Percentiles rank a stretch among this genome's conserved stretches.
Evolutionary conservation across 768 basidiomycete genomes (phyloP).

Genomic region (Podaxis sp.): DNA sequence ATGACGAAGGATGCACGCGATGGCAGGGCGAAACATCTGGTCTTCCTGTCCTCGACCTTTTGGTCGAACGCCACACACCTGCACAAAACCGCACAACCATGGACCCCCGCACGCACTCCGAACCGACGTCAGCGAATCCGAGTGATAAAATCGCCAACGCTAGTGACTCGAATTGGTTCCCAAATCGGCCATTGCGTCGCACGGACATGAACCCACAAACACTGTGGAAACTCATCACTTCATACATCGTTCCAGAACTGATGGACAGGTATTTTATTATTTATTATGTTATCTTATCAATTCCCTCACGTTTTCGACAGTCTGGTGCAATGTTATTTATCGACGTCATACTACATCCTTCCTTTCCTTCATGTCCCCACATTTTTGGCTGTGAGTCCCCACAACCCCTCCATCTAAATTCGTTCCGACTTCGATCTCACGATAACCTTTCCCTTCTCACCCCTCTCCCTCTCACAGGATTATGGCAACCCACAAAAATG

Average conservation of each 20-base stretch:
- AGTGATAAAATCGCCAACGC: slow-evolving; percentile 27
- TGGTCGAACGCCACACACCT: slow-evolving; percentile 65
- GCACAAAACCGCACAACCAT: slow-evolving; percentile 23
- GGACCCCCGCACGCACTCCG: background rate
- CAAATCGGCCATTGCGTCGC: slow-evolving; percentile 68
- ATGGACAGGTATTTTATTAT: slow-evolving; percentile 77
- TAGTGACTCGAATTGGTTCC: slow-evolving; percentile 68
- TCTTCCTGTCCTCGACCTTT: slow-evolving; percentile 78
- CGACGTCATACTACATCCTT: slow-evolving; percentile 89
- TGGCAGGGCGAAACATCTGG: slow-evolving; percentile 96
- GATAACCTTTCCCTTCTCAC: slow-evolving; percentile 1
- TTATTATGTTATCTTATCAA: slow-evolving; percentile 15
- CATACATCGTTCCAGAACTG: slow-evolving; percentile 80
- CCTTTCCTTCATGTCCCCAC: slow-evolving; percentile 91
- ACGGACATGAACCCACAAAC: slow-evolving; percentile 84
- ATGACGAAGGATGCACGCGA: slow-evolving; percentile 81
- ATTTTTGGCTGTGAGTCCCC: slow-evolving; percentile 62
- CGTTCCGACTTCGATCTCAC: slow-evolving; percentile 6
- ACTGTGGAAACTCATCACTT: slow-evolving; percentile 83
- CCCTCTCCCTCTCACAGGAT: slow-evolving; percentile 43
- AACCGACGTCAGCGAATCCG: slow-evolving; percentile 15
- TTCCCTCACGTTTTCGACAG: slow-evolving; percentile 29
- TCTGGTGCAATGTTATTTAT: slow-evolving; percentile 79
- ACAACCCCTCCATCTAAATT: slow-evolving; percentile 6
- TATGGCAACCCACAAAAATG: slow-evolving; percentile 94